Conservation (phyloP, 1,284 basidiomycete genomes). For the Pseudozyma tsukubaensis region DNA sequence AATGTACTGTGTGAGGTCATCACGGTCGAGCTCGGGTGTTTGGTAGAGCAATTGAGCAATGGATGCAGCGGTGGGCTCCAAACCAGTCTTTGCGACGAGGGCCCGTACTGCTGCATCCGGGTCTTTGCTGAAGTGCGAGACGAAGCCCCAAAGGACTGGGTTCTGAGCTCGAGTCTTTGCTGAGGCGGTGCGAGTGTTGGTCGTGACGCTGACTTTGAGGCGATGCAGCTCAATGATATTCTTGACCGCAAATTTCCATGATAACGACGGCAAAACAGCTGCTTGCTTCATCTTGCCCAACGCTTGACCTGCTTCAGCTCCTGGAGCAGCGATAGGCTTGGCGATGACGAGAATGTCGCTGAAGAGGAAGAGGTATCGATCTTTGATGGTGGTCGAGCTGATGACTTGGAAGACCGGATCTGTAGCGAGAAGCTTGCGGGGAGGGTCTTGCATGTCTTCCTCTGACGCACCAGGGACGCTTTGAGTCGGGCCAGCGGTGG, state of each 20-base stretch:
- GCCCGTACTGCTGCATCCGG: conserved; percentile 64
- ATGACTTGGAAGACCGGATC: conserved; percentile 92
- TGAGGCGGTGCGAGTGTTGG: conserved; percentile 27
- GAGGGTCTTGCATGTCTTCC: conserved; percentile 76
- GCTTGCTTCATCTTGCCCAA: conserved; percentile 62
- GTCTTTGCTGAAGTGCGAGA: conserved; percentile 76
- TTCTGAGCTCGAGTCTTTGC: conserved; percentile 44
- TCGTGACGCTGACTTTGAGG: conserved; percentile 43
- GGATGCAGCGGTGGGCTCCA: conserved; percentile 70
- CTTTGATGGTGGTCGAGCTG: conserved; percentile 91
- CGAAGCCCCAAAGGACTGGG: conserved; percentile 72
- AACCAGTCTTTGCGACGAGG: conserved; percentile 56
- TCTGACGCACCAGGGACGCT: conserved; percentile 25
- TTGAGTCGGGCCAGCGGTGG: conserved; percentile 12
- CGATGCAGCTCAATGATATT: conserved; percentile 55
- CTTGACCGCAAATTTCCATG: conserved; percentile 60
- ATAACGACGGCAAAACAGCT: conserved; percentile 33
- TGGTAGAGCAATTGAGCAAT: conserved; percentile 86
- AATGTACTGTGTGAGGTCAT: conserved; percentile 85
- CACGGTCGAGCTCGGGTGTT: conserved; percentile 83
- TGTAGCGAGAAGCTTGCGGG: conserved; percentile 83
- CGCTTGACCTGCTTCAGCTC: conserved; percentile 74
- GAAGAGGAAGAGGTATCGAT: conserved; percentile 94
- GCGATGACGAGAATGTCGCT: conserved; percentile 88
- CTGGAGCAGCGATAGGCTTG: conserved; percentile 74